These are phyloP conservation scores for Polychaeton citri DNA, from an alignment of 2,329 filamentous ascomycete genomes.

Conservation along the genomic window DNA sequence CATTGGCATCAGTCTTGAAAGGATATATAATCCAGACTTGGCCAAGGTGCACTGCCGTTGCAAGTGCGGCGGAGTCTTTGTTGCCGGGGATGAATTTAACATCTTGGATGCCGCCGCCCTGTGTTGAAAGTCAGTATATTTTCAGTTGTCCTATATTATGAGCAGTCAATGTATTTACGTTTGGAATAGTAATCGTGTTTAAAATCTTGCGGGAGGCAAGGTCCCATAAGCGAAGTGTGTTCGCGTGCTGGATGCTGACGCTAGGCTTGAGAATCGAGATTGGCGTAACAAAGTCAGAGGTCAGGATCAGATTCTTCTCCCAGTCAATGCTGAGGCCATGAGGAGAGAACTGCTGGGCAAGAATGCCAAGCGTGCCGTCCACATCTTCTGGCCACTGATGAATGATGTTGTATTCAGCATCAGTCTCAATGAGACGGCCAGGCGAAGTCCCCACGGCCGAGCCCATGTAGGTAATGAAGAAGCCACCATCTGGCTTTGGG, in stretches of 20 bases:
- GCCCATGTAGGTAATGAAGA: constrained; percentile 51
- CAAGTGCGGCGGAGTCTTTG: too few species aligned
- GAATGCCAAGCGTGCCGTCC: constrained; percentile 39
- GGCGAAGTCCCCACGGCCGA: constrained; percentile 45
- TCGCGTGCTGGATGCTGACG: constrained; percentile 38
- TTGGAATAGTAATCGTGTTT: constrained; percentile 47
- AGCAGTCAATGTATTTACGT: constrained; percentile 47
- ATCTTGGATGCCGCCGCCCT: too few species aligned
- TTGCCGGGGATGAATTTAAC: too few species aligned
- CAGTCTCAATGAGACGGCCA: constrained; percentile 48
- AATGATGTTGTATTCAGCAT: constrained; percentile 46
- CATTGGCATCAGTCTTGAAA: too few species aligned
- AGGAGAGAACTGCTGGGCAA: constrained; percentile 47
- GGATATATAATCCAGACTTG: too few species aligned
- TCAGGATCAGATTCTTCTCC: constrained; percentile 44
- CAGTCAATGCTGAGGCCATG: constrained; percentile 48
- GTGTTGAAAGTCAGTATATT: too few species aligned
- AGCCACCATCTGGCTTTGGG: constrained; percentile 49
- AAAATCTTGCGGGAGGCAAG: constrained; percentile 41
- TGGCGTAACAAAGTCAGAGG: constrained; percentile 51
- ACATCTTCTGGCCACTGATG: constrained; percentile 50
- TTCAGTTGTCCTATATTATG: too few species aligned
- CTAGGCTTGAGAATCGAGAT: constrained; percentile 48
- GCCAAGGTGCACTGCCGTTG: too few species aligned
- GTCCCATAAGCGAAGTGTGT: constrained; percentile 49